phyloP scores from a whole-genome alignment of 768 basidiomycete genomes.

The Galerina marginata region DNA sequence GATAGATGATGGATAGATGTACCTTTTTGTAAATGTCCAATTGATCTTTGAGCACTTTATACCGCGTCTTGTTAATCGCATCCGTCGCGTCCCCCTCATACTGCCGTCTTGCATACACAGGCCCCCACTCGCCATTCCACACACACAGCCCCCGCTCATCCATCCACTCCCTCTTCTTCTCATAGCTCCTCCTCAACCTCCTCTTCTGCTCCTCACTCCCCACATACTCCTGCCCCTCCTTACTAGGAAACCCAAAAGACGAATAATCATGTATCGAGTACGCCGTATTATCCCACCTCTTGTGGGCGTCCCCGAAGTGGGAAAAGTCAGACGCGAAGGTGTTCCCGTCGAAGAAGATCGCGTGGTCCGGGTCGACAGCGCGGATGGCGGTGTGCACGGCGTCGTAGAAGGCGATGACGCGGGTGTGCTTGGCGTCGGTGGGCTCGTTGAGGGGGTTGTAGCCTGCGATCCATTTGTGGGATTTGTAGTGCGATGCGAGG shows the following conservation, averaged over 20 bases:
- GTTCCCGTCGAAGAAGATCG: slow-evolving; percentile 84
- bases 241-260: slow-evolving; percentile 70
- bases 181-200: slow-evolving; percentile 61
- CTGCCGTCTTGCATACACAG: slow-evolving; percentile 73
- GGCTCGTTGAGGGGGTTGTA: slow-evolving; percentile 90
- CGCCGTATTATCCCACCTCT: slow-evolving; percentile 71
- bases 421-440: slow-evolving; percentile 69
- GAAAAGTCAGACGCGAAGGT: slow-evolving; percentile 84
- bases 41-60: slow-evolving; percentile 74
- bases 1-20: too few relatives aligned
- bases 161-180: slow-evolving; percentile 82
- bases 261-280: slow-evolving; percentile 85
- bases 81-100: slow-evolving; percentile 66
- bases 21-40: slow-evolving; percentile 72
- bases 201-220: slow-evolving; percentile 59
- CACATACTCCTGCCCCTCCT: slow-evolving; percentile 55
- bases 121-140: slow-evolving; percentile 87
- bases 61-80: slow-evolving; percentile 66
- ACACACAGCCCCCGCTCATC: slow-evolving; percentile 67
- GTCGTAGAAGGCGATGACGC: slow-evolving; percentile 72
- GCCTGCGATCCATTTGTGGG: slow-evolving; percentile 83
- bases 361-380: slow-evolving; percentile 68
- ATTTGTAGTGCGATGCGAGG: slow-evolving; percentile 76
- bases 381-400: slow-evolving; percentile 74
- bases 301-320: slow-evolving; percentile 66